Conservation (phyloP, 495 filamentous ascomycete genomes). For the Daldinia caldariorum region DNA sequence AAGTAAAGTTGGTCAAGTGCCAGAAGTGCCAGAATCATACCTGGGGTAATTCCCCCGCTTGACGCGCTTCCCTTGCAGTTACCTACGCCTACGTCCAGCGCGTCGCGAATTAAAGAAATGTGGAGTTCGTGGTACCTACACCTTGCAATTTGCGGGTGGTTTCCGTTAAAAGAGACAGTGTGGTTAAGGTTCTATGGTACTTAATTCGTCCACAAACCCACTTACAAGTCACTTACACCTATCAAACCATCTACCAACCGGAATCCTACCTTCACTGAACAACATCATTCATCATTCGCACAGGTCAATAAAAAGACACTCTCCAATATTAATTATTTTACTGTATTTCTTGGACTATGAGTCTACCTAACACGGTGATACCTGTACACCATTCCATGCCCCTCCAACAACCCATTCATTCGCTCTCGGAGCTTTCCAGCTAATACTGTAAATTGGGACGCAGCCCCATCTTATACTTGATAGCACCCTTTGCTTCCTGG, state of each 20-base stretch:
- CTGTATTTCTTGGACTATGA: conserved; percentile 37
- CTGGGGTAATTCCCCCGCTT: conserved; percentile 5
- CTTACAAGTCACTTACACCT: too few species aligned
- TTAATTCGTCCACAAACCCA: background rate
- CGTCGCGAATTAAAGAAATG: background rate
- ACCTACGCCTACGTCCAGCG: background rate
- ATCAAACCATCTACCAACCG: too few species aligned
- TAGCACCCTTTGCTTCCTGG: background rate
- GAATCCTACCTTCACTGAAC: too few species aligned
- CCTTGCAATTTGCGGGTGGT: background rate
- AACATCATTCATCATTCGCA: too few species aligned
- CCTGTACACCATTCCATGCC: conserved; percentile 33
- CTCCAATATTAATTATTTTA: conserved; percentile 29
- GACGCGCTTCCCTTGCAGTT: conserved; percentile 2
- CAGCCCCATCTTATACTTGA: conserved; percentile 14
- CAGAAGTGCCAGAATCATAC: background rate
- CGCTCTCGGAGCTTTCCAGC: conserved; percentile 16
- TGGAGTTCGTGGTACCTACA: background rate
- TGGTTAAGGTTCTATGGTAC: background rate
- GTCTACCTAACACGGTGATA: conserved; percentile 35
- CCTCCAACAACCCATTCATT: background rate
- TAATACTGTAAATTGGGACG: conserved; percentile 7
- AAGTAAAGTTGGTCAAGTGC: background rate
- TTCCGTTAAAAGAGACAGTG: background rate
- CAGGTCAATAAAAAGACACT: background rate